A percentile compares a stretch with the other conserved stretches of the same genome.
These are phyloP conservation scores for Physaria fendleri DNA, from an alignment of 345 rosid genomes.

Conservation along the genomic window DNA sequence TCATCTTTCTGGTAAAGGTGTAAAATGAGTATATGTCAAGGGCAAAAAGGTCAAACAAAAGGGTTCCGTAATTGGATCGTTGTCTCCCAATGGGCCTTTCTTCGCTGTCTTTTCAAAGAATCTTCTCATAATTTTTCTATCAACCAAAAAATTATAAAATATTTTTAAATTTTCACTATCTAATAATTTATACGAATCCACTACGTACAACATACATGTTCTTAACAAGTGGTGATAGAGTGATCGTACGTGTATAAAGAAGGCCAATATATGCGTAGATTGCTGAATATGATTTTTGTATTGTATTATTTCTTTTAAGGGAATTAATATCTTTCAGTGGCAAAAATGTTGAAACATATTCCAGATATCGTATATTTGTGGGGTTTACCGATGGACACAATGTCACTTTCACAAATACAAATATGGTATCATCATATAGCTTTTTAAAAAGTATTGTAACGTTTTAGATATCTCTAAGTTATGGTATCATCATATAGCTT, in stretches of 20 bases:
- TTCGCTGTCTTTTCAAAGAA: slow-evolving; percentile 14
- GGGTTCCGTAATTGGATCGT: slow-evolving; percentile 17
- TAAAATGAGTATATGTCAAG: too few species aligned
- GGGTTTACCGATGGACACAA: slow-evolving; percentile 18
- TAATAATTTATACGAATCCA: too few species aligned
- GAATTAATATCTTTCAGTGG: not conserved
- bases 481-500: not conserved
- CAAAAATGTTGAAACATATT: slow-evolving; percentile 4
- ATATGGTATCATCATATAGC: not conserved
- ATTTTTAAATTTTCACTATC: too few species aligned
- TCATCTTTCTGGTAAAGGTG: too few species aligned
- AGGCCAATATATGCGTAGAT: not conserved
- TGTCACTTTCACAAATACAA: slow-evolving; percentile 12
- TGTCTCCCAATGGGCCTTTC: slow-evolving; percentile 11
- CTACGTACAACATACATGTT: not conserved
- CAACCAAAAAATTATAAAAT: not conserved
- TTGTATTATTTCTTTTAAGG: not conserved
- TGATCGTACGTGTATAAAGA: not conserved
- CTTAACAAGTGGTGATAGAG: slow-evolving; percentile 8
- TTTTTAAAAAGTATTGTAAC: slow-evolving; percentile 19
- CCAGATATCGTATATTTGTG: slow-evolving; percentile 20
- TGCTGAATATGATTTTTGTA: not conserved
- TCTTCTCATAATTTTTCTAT: slow-evolving; percentile 6
- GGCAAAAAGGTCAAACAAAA: too few species aligned
- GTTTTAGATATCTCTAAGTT: not conserved